Conservation (phyloP, 106 monocot genomes). For the Acorus gramineus region DNA sequence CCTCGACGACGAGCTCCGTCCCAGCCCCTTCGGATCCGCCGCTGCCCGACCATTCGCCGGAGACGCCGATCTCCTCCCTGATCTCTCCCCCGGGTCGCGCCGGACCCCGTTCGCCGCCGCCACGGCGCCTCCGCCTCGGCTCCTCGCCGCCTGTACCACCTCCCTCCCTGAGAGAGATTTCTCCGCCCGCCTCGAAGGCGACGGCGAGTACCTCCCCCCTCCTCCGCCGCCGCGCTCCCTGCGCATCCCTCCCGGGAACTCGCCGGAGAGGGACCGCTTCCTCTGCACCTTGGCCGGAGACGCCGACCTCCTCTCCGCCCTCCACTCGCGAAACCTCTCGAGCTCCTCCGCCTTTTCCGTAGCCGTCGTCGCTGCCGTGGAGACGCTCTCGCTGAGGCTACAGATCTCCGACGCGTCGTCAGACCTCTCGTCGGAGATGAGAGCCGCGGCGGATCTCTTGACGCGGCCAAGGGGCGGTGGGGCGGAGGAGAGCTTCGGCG, state of each 20-base stretch:
- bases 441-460: neutral
- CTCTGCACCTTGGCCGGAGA: slow-evolving; percentile 3
- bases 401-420: neutral
- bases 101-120: neutral
- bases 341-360: neutral
- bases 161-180: too few species aligned
- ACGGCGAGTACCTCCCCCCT: too few species aligned
- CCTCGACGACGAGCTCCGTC: slow-evolving; percentile 11
- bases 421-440: neutral
- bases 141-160: neutral
- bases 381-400: neutral
- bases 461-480: too few species aligned
- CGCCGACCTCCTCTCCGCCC: neutral
- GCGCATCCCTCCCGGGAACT: slow-evolving; percentile 6
- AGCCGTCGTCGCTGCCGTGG: neutral
- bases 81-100: slow-evolving; percentile 25
- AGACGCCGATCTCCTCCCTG: slow-evolving; percentile 11
- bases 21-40: neutral
- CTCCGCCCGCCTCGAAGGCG: too few species aligned
- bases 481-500: neutral
- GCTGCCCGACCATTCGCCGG: slow-evolving; percentile 10
- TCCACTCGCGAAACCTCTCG: too few species aligned
- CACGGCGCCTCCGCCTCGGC: neutral
- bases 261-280: slow-evolving; percentile 28
- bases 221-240: too few species aligned